Percentiles rank a stretch among this genome's conserved stretches.
Conservation (phyloP, 1,139 yeast genomes). For the Magnusiomyces sp. region DNA sequence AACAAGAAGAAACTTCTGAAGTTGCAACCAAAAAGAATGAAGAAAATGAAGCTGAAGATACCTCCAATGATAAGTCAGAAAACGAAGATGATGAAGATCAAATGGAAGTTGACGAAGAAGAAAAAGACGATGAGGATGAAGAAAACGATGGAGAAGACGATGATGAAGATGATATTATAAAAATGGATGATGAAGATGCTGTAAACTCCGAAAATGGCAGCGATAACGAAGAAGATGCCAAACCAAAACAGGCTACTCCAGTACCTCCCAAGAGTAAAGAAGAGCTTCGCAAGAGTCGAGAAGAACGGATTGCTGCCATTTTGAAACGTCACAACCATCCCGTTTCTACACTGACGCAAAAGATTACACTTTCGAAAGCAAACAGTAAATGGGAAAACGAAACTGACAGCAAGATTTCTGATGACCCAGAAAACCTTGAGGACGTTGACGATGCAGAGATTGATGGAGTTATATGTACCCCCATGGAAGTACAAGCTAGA, state of each 20-base stretch:
- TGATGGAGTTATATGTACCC: constrained; percentile 48
- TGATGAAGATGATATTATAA: constrained; percentile 21
- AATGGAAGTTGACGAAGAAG: constrained; percentile 15
- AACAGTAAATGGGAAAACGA: no score
- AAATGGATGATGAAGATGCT: constrained; percentile 17
- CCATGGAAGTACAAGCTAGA: constrained; percentile 60
- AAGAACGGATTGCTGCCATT: constrained; percentile 12
- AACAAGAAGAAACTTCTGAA: constrained; percentile 9
- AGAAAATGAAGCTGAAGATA: constrained; percentile 7
- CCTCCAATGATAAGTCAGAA: constrained; percentile 5
- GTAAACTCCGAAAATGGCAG: constrained; percentile 1
- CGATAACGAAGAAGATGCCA: constrained; percentile 6
- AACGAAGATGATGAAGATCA: constrained; percentile 17
- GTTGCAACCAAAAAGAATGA: constrained; percentile 10
- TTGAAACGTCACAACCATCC: constrained; percentile 14
- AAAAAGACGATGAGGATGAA: constrained; percentile 14
- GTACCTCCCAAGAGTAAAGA: not conserved
- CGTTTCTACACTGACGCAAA: not conserved
- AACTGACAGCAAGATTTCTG: constrained; percentile 42
- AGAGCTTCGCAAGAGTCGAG: constrained; percentile 4
- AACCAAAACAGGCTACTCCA: constrained; percentile 1
- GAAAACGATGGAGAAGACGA: constrained; percentile 18
- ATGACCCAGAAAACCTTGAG: constrained; percentile 53
- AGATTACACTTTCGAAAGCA: no score
- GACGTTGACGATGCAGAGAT: constrained; percentile 82